Evolutionary conservation across 495 filamentous ascomycete genomes (phyloP).

Genomic region (Niebla homalea): DNA sequence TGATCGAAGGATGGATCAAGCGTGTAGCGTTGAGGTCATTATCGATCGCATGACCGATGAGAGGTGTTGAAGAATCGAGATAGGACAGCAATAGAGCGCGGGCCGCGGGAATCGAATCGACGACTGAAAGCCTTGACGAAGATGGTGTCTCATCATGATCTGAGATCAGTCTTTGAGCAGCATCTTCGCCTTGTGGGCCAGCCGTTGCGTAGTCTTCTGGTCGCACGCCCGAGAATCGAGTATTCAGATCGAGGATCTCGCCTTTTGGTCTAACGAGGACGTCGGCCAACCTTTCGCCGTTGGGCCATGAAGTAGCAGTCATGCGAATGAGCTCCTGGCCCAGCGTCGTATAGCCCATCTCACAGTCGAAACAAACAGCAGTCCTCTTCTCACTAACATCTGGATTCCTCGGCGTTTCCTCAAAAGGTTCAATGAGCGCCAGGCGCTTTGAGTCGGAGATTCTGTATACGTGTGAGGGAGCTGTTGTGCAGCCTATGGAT

Average conservation of each 20-base stretch:
- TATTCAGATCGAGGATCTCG: conserved; percentile 78
- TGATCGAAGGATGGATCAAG: conserved; percentile 67
- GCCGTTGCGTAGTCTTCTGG: conserved; percentile 61
- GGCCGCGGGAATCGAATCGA: conserved; percentile 55
- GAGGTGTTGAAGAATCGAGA: conserved; percentile 57
- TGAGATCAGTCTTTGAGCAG: neutral
- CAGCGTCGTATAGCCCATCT: conserved; percentile 87
- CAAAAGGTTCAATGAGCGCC: conserved; percentile 65
- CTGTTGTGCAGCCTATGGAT: conserved; percentile 56
- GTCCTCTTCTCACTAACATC: conserved; percentile 24
- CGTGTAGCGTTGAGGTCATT: conserved; percentile 81
- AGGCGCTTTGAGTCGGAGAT: conserved; percentile 60
- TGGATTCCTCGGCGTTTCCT: conserved; percentile 53
- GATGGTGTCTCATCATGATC: conserved; percentile 16
- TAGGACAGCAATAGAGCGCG: conserved; percentile 57
- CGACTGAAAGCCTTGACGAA: conserved; percentile 41
- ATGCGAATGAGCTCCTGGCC: conserved; percentile 83
- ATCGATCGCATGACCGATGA: conserved; percentile 89
- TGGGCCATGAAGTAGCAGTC: conserved; percentile 77
- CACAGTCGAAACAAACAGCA: conserved; percentile 79
- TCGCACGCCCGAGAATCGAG: conserved; percentile 73
- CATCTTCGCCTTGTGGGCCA: conserved; percentile 35
- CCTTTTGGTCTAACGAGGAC: conserved; percentile 76
- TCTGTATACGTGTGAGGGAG: conserved; percentile 76
- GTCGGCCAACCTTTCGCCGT: conserved; percentile 61